Conservation (phyloP, 176 grass and related monocot species). For the Lolium multiflorum region DNA sequence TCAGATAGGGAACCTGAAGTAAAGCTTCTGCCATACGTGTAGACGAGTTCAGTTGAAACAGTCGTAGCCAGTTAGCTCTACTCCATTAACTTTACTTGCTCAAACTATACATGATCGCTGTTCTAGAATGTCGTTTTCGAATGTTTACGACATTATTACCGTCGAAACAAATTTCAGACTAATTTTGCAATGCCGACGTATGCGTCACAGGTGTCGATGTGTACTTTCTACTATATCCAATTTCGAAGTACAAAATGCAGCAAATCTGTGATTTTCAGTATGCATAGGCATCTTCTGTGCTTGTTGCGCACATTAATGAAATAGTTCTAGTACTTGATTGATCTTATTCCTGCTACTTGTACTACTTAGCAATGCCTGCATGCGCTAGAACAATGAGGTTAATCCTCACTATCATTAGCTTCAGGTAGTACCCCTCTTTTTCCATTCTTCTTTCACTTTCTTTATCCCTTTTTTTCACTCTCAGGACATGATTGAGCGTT, state of each 20-base stretch:
- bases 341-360: neutral
- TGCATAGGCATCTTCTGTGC: neutral
- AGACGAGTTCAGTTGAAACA: neutral
- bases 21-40: neutral
- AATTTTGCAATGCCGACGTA: neutral
- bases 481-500: slow-evolving; percentile 51
- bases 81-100: neutral
- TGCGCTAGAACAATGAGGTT: slow-evolving; percentile 28
- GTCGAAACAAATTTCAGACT: too few relatives aligned
- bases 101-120: neutral
- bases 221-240: neutral
- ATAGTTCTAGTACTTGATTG: neutral
- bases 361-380: neutral
- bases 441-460: too few relatives aligned
- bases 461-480: neutral
- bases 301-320: neutral
- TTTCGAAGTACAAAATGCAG: neutral
- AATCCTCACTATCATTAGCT: slow-evolving; percentile 21
- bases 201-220: neutral
- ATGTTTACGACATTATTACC: too few relatives aligned
- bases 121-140: neutral
- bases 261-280: neutral
- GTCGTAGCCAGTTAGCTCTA: too few relatives aligned
- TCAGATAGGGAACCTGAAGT: neutral
- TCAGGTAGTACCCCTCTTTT: neutral